Percentiles rank a stretch among this genome's conserved stretches.
Evolutionary conservation across 768 basidiomycete species (phyloP).

Genomic region (Tulasnella sp.): DNA sequence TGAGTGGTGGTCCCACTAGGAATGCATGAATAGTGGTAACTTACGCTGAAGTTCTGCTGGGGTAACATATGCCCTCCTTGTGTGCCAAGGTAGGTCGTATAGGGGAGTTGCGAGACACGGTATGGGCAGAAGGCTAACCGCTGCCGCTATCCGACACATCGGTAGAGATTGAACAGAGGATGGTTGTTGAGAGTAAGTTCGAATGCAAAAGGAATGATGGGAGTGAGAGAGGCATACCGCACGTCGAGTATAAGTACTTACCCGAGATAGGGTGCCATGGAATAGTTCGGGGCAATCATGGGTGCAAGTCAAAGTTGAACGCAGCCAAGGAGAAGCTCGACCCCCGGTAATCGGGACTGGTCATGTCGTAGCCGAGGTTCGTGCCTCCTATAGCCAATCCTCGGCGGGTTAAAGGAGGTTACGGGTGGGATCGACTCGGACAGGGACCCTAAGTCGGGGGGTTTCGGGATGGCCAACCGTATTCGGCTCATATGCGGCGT

Average conservation of each 20-base stretch:
- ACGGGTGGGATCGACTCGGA: not conserved
- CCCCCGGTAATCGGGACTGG: not conserved
- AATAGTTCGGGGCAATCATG: not conserved
- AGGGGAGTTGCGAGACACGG: not conserved
- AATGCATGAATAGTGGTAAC: not conserved
- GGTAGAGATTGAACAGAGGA: not conserved
- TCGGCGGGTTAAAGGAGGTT: not conserved
- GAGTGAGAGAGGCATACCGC: not conserved
- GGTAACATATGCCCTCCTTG: not conserved
- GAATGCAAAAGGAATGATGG: not conserved
- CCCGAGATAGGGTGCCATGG: not conserved
- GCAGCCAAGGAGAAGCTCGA: not conserved
- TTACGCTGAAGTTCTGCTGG: not conserved
- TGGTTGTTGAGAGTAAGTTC: not conserved
- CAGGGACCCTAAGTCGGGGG: not conserved
- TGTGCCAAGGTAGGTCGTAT: not conserved
- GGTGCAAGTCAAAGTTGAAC: not conserved
- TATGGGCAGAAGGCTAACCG: not conserved
- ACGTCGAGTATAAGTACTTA: slow-evolving; percentile 10
- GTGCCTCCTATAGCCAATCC: slow-evolving; percentile 2
- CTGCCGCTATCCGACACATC: not conserved
- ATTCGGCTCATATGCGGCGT: not conserved
- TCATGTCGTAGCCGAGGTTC: not conserved
- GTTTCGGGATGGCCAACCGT: not conserved
- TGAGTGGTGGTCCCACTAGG: not conserved